Percentiles rank a stretch among this genome's conserved stretches.
phyloP scores from a whole-genome alignment of 129 eudicot genomes.

The Sambucus nigra region DNA sequence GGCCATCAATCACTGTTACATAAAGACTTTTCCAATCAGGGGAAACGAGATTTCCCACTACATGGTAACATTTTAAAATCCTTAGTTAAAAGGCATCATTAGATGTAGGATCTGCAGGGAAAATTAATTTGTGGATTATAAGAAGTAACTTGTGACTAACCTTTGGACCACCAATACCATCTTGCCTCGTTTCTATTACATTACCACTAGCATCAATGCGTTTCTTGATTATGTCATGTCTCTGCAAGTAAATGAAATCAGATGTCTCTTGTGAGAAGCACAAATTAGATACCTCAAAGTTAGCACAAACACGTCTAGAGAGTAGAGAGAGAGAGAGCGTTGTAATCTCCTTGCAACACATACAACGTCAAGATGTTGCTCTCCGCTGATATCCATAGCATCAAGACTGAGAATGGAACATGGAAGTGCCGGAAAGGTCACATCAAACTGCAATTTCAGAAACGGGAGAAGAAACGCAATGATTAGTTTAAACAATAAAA shows the following conservation, averaged over 20 bases:
- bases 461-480: conserved; percentile 6
- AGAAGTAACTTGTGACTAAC: conserved; percentile 26
- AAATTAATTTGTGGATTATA: background rate
- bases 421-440: conserved; percentile 78
- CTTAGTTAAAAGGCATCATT: background rate
- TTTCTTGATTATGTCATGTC: conserved; percentile 73
- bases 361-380: conserved; percentile 89
- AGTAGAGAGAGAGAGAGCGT: conserved; percentile 2
- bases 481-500: conserved; percentile 5
- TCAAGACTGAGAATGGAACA: conserved; percentile 82
- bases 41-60: background rate
- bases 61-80: background rate
- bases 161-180: conserved; percentile 72
- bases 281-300: background rate
- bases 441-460: conserved; percentile 74
- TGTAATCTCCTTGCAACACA: conserved; percentile 22
- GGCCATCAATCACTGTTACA: background rate
- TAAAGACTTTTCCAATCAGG: background rate
- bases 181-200: conserved; percentile 62
- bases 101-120: background rate
- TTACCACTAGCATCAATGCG: conserved; percentile 64
- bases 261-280: background rate
- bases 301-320: background rate
- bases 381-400: conserved; percentile 97
- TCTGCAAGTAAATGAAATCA: conserved; percentile 42